phyloP scores from a whole-genome alignment of 495 filamentous ascomycete species.

The Aspergillus haitiensis region DNA sequence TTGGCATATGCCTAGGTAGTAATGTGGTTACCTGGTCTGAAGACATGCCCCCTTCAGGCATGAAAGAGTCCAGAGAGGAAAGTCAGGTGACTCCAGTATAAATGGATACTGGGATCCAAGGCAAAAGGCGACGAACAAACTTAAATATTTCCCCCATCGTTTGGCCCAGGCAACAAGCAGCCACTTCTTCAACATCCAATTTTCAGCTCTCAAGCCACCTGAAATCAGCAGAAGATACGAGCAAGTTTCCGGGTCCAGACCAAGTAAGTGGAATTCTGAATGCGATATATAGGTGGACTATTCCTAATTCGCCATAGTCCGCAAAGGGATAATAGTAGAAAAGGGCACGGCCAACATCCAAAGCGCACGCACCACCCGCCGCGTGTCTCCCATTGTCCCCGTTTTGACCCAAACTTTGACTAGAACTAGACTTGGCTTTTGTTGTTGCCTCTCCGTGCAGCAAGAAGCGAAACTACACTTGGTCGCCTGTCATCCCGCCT shows the following conservation, averaged over 20 bases:
- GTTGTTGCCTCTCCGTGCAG: slow-evolving; percentile 16
- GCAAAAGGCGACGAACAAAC: no score
- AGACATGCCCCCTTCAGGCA: no score
- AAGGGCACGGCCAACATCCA: neutral
- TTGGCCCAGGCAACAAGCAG: no score
- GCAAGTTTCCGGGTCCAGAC: neutral
- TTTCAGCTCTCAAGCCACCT: no score
- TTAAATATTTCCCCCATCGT: no score
- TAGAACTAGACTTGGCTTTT: slow-evolving; percentile 5
- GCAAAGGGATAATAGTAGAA: neutral
- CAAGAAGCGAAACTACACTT: slow-evolving; percentile 19
- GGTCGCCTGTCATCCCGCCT: slow-evolving; percentile 19
- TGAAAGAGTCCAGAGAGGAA: no score
- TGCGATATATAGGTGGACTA: neutral
- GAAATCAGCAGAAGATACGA: no score
- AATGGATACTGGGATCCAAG: no score
- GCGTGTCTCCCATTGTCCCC: neutral
- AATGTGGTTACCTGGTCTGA: no score
- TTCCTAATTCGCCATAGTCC: neutral
- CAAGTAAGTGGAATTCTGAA: neutral
- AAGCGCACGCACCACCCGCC: slow-evolving; percentile 13
- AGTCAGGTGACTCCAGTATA: no score
- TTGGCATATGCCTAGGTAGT: no score
- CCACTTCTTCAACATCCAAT: no score
- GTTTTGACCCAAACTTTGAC: slow-evolving; percentile 14